Conservation (phyloP, 768 basidiomycete genomes). For the Albatrellus ellisii region DNA sequence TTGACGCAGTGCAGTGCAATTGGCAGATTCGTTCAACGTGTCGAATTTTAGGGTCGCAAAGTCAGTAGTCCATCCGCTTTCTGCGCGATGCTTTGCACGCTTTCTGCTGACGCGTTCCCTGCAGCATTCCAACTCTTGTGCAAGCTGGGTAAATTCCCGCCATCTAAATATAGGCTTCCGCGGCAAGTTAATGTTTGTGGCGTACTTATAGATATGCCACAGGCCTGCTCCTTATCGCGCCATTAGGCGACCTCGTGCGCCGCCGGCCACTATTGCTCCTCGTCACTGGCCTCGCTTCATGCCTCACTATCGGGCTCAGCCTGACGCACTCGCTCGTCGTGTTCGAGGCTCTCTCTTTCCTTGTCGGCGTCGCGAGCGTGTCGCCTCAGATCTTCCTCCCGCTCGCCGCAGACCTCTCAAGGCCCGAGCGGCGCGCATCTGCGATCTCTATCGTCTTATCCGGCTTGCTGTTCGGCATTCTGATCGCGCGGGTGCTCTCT, state of each 20-base stretch:
- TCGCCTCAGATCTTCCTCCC: conserved; percentile 68
- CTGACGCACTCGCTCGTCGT: conserved; percentile 42
- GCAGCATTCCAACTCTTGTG: conserved; percentile 48
- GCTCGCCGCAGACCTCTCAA: conserved; percentile 70
- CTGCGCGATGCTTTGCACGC: neutral
- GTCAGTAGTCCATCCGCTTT: neutral
- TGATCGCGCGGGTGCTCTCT: conserved; percentile 51
- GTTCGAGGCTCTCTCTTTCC: conserved; percentile 57
- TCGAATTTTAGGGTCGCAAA: conserved; percentile 14
- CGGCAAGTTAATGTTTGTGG: neutral
- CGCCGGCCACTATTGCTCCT: conserved; percentile 60
- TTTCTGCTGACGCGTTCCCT: conserved; percentile 3
- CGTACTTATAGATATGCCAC: conserved; percentile 17
- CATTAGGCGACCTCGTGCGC: conserved; percentile 74
- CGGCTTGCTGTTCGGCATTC: conserved; percentile 56
- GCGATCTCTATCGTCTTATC: conserved; percentile 64
- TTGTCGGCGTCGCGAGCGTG: conserved; percentile 61
- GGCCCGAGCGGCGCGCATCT: conserved; percentile 54
- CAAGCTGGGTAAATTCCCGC: conserved; percentile 45
- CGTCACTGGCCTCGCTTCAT: conserved; percentile 26
- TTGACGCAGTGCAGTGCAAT: conserved; percentile 20
- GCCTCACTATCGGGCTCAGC: conserved; percentile 60
- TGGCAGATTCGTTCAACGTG: conserved; percentile 23
- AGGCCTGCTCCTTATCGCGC: conserved; percentile 55
- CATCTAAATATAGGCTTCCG: too few species aligned